Evolutionary conservation across 345 rosid genomes (phyloP), one percentile per base, ranked within the genome.

Genomic region (Tarenaya hassleriana): DNA sequence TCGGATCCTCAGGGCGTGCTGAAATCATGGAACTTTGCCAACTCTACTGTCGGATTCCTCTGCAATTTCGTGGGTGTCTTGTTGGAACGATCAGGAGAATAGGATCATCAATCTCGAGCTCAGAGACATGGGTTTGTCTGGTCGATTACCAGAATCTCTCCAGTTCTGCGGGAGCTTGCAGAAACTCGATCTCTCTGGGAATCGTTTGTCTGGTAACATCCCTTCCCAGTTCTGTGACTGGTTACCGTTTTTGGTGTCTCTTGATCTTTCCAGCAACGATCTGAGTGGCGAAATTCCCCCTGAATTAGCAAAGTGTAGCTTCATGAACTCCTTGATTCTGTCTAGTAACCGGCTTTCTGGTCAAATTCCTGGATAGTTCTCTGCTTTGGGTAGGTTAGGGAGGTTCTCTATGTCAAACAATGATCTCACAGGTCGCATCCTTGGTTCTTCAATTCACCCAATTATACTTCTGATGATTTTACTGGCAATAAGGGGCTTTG

Each of bases 1-100:
- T 1, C 12, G 0, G 94, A 80, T 63, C 86, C 95, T 19, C 68
- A 77, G 24, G 60, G 20, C 51, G 64, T 52, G 43, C 66, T 86
- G 15, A 63, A 58, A 49, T 58, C 73, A 8, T 91, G 98, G 96
- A 68, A 40, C 62, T 84, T 91, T 63, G 66, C 16, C 5, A 87
- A 76, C 70, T 24, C 80, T 0, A 56, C 87, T 9, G 57, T 62
- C 40, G 88, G 75, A n/a, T 74, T 75, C 43, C 45, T 90, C n/a
- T 90, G 97, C 76, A 73, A 47, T 14, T 80, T 86, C 63, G 79
- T 66, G 4, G 96, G 97, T 7, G 41, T 29, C 91, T n/a, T 90
- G 95, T 52, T 90, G 97, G 98, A 91, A 91, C 60, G 81, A 71
- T 29, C 76, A 53, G 7, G 95, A 87, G 57, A 82, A 82, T 47